Percentiles rank a stretch among this genome's conserved stretches.
Conservation (phyloP, 805 yeast species). For the Wickerhamiella occidentalis region DNA sequence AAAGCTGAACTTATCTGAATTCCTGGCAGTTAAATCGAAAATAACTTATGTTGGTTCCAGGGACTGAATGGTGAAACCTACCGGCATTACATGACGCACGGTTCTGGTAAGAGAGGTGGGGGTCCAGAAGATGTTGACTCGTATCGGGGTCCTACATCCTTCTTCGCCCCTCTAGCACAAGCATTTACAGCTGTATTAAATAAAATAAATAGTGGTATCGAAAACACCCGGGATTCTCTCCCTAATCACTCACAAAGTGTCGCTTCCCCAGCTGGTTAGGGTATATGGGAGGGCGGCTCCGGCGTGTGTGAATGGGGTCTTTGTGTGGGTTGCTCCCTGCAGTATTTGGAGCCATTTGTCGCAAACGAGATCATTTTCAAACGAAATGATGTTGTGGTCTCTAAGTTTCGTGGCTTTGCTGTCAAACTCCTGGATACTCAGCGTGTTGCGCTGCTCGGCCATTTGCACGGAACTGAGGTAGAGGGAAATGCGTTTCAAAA, state of each 20-base stretch:
- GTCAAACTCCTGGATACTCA: slow-evolving; percentile 2
- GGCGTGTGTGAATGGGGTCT: not conserved
- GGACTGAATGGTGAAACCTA: too few relatives aligned
- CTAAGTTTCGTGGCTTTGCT: not conserved
- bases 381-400: not conserved
- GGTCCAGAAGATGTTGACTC: too few relatives aligned
- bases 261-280: not conserved
- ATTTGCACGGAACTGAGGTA: slow-evolving; percentile 7
- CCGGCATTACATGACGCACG: too few relatives aligned
- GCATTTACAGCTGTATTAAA: too few relatives aligned
- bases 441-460: not conserved
- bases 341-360: slow-evolving; percentile 6
- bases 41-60: too few relatives aligned
- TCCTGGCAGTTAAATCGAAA: too few relatives aligned
- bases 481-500: slow-evolving; percentile 1
- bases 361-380: slow-evolving; percentile 1
- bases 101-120: too few relatives aligned
- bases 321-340: slow-evolving; percentile 5
- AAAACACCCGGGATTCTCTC: too few relatives aligned
- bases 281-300: slow-evolving; percentile 6
- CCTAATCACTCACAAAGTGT: not conserved
- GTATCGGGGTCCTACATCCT: too few relatives aligned
- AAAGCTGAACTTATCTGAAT: too few relatives aligned
- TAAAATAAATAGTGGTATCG: not conserved
- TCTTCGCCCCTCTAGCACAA: too few relatives aligned